Conservation (phyloP, 192 early-diverging fungal genomes). For the Pecoramyces ruminantium region DNA sequence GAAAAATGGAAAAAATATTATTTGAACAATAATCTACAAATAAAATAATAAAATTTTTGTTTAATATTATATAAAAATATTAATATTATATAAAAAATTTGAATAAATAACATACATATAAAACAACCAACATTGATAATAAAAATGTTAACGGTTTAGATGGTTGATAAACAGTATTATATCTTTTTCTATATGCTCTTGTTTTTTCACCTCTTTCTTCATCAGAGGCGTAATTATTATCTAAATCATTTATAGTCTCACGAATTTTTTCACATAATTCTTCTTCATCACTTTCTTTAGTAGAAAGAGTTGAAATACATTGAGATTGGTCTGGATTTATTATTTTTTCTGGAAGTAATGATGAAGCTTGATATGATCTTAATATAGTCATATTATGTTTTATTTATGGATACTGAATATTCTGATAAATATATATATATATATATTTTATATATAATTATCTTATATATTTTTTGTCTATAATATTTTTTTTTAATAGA, state of each 20-base stretch:
- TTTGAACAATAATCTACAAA: background rate
- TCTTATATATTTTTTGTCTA: too few species aligned
- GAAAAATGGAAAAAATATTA: background rate
- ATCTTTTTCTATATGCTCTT: background rate
- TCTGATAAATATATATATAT: too few species aligned
- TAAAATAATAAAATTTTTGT: too few species aligned
- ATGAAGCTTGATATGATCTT: background rate
- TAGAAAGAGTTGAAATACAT: too few species aligned
- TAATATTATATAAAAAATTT: too few species aligned
- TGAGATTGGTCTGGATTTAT: background rate
- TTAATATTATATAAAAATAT: too few species aligned
- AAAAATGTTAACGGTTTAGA: background rate
- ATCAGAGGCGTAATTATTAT: background rate
- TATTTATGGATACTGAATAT: too few species aligned
- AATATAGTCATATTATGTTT: background rate
- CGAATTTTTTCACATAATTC: background rate
- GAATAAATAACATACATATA: background rate
- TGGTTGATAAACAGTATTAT: background rate
- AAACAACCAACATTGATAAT: background rate
- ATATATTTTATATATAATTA: too few species aligned
- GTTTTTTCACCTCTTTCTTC: background rate
- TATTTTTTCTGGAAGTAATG: background rate
- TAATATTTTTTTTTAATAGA: too few species aligned
- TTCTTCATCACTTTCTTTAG: background rate
- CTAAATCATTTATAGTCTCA: background rate